phyloP scores from a whole-genome alignment of 306 rosid genomes.

The Lupinus albus region DNA sequence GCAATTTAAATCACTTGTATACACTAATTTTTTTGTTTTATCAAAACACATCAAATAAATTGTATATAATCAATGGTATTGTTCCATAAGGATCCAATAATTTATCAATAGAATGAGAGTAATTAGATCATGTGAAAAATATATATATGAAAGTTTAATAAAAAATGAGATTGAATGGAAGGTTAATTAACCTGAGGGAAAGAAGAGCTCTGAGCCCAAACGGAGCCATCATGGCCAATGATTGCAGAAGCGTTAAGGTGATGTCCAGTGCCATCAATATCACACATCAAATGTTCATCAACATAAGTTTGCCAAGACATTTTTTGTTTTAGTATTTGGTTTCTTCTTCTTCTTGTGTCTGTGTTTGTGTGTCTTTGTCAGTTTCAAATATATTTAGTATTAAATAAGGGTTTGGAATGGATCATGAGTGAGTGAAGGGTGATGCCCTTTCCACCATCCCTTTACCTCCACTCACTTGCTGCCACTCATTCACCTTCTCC shows the following conservation, averaged over 20 bases:
- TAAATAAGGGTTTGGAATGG: conserved; percentile 22
- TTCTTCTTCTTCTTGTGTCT: not conserved
- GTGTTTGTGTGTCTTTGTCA: conserved; percentile 4
- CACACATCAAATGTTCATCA: conserved; percentile 98
- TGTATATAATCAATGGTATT: no score
- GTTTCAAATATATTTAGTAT: conserved; percentile 13
- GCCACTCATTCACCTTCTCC: conserved; percentile 46
- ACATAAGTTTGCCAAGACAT: conserved; percentile 98
- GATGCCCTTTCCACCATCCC: conserved; percentile 44
- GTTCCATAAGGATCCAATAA: no score
- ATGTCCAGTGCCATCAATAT: conserved; percentile 82
- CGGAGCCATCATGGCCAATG: conserved; percentile 78
- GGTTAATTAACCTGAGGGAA: conserved; percentile 72
- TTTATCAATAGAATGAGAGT: not conserved
- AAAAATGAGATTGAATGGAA: not conserved
- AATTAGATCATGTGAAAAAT: not conserved
- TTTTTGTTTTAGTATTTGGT: conserved; percentile 30
- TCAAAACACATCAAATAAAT: no score
- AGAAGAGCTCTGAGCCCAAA: conserved; percentile 90
- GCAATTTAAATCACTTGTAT: no score
- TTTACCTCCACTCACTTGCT: conserved; percentile 41
- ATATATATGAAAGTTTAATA: not conserved
- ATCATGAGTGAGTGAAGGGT: not conserved
- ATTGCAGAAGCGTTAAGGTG: conserved; percentile 81
- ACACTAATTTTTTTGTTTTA: no score